Evolutionary conservation across 148 eudicot genomes (phyloP).

Genomic region (Chenopodium album): DNA sequence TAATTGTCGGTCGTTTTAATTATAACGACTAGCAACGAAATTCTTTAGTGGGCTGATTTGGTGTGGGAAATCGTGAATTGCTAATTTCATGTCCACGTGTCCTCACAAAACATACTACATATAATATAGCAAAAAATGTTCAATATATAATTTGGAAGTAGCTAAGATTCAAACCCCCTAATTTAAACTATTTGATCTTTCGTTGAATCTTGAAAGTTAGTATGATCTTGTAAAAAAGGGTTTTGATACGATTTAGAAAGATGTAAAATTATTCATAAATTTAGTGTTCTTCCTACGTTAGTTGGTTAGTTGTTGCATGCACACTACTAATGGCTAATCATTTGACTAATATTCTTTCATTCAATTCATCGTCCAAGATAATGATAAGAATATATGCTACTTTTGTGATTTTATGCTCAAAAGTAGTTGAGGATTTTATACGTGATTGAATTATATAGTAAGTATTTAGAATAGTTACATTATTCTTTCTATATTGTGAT

Average conservation of each 20-base stretch:
- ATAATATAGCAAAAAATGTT: no score
- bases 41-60: not conserved
- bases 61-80: not conserved
- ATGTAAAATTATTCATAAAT: not conserved
- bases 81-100: not conserved
- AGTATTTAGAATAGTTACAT: no score
- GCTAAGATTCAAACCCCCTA: constrained; percentile 18
- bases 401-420: not conserved
- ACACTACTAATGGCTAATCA: not conserved
- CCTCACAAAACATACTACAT: not conserved
- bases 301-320: not conserved
- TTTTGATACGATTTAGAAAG: not conserved
- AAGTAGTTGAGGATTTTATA: not conserved
- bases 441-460: no score
- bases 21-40: not conserved
- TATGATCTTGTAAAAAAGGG: constrained; percentile 11
- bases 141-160: not conserved
- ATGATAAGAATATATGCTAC: not conserved
- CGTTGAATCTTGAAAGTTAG: constrained; percentile 8
- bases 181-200: constrained; percentile 8
- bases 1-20: not conserved
- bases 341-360: not conserved
- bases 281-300: constrained; percentile 9
- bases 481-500: no score
- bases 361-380: not conserved